These are phyloP conservation scores for Podila horticola DNA, from an alignment of 192 early-diverging fungal genomes.

Conservation along the genomic window DNA sequence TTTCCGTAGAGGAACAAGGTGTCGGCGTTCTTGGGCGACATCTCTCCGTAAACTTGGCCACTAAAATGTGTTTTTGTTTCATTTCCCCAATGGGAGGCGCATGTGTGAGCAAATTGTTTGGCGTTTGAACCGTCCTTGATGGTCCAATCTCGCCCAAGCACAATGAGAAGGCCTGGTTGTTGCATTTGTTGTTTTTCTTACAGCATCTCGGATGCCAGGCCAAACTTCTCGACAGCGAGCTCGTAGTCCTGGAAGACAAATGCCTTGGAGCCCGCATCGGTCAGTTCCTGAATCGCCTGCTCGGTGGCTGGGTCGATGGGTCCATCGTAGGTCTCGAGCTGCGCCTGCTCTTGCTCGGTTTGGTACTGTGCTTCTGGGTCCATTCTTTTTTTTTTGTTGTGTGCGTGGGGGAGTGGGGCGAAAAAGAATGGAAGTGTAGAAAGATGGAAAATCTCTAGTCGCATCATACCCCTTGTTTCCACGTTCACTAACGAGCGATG, in stretches of 20 bases:
- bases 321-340: conserved; percentile 32
- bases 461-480: too few relatives aligned
- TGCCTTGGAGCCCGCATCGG: conserved; percentile 73
- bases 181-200: conserved; percentile 50
- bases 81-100: neutral
- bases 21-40: conserved; percentile 74
- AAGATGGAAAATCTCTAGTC: too few relatives aligned
- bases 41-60: conserved; percentile 70
- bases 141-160: neutral
- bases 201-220: conserved; percentile 74
- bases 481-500: too few relatives aligned
- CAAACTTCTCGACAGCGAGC: conserved; percentile 70
- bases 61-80: conserved; percentile 48
- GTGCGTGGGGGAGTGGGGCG: too few relatives aligned
- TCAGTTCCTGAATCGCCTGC: conserved; percentile 53
- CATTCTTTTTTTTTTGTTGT: conserved; percentile 6
- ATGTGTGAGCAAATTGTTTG: too few relatives aligned
- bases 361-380: conserved; percentile 7
- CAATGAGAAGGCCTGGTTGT: neutral
- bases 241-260: conserved; percentile 74
- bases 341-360: conserved; percentile 5
- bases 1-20: conserved; percentile 79
- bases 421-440: too few relatives aligned
- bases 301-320: conserved; percentile 42
- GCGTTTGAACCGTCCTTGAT: neutral